Base-by-base conservation (phyloP, 1,284 basidiomycete species). In the Ceratobasidium sp. region DNA sequence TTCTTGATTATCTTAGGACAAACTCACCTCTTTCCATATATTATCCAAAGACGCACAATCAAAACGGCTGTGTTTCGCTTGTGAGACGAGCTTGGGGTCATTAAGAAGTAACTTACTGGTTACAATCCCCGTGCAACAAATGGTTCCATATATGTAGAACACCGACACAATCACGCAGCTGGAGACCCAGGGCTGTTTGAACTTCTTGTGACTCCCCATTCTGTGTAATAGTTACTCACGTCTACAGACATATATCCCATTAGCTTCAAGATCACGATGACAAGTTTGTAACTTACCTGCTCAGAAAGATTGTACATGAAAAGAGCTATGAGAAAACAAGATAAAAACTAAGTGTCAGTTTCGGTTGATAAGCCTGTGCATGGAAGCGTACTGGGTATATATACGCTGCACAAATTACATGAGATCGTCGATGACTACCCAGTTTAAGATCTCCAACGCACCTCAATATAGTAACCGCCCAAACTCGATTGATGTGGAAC, bases 21-120 rank as follows among this genome's bases (percentile, higher is more conserved):
- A 49, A 35, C 61, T 18, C 21, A 64, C 61, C 30, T 44, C 32
- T 64, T 64, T 11, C 61, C 61, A 26, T 30, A 64, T 11, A 64
- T 64, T 2, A 64, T n/a, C 61, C 61, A 64, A 49, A 64, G 30
- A 13, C 61, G 61, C 16, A 50, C 61, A 23, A 64, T 50, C 46
- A 64, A 50, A 13, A 50, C 38, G 38, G 7, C 61, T 64, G 21
- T 11, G 28, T 30, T 23, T 5, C 3, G 18, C 7, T 8, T n/a
- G n/a, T 47, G 8, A 64, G 46, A 16, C 21, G 30, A n/a, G n/a
- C n/a, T n/a, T 57, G 26, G 11, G 7, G 23, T 30, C 54, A 30
- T 11, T 11, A n/a, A 7, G 35, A 2, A 43, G 18, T 5, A 32
- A 64, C 43, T 64, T 35, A 64, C 61, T 35, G 8, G 61, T 64